Conservation (phyloP, 2,329 filamentous ascomycete species). For the Sarocladium strictum region DNA sequence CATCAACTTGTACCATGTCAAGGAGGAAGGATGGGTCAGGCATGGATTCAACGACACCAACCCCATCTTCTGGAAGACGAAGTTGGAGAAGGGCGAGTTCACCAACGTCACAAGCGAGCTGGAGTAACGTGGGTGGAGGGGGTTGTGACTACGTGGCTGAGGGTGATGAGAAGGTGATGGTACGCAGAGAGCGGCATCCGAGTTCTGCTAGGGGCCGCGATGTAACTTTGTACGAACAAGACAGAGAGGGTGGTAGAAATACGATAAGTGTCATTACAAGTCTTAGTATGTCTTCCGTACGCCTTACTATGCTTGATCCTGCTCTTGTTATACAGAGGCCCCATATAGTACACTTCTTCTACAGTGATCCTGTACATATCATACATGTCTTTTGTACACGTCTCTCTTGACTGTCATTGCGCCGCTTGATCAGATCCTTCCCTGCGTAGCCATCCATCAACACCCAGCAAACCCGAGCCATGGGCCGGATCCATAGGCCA, state of each 20-base stretch:
- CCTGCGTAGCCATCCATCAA: slow-evolving; percentile 37
- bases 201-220: neutral
- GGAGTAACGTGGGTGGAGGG: slow-evolving; percentile 34
- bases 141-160: no score
- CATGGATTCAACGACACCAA: slow-evolving; percentile 98
- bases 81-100: slow-evolving; percentile 97
- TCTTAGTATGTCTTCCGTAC: neutral
- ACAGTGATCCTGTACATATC: neutral
- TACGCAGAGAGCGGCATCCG: slow-evolving; percentile 12
- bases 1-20: slow-evolving; percentile 98
- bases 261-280: neutral
- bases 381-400: slow-evolving; percentile 14
- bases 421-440: neutral
- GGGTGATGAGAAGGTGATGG: slow-evolving; percentile 6
- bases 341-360: neutral
- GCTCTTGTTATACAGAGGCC: neutral
- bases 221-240: slow-evolving; percentile 16
- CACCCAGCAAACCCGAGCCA: slow-evolving; percentile 56
- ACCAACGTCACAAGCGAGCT: slow-evolving; percentile 83
- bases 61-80: slow-evolving; percentile 99
- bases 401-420: neutral
- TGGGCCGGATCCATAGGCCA: slow-evolving; percentile 70
- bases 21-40: slow-evolving; percentile 98
- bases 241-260: neutral
- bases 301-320: neutral